Base-by-base conservation (phyloP, 2,329 filamentous ascomycete species). In the Metarhizium album region DNA sequence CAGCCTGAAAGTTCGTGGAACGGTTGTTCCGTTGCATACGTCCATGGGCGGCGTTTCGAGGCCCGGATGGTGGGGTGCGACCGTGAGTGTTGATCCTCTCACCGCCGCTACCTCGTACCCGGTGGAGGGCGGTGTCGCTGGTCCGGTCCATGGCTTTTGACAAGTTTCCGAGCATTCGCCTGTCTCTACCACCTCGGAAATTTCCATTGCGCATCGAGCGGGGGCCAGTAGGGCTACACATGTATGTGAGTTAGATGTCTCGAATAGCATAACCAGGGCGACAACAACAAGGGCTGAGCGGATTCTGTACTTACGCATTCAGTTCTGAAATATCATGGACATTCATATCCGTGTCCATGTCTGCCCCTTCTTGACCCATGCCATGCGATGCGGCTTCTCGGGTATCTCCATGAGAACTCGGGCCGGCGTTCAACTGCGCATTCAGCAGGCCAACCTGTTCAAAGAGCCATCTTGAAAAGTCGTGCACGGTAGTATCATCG, bases 401-500 rank as follows among this genome's bases (percentile, higher is more conserved):
- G 35, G 60, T 60, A 45, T 65, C 61, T 33, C 48, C 63, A 18
- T 53, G 62, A 4, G 61, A 60, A 31, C 62, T 46, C 54, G 68
- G 67, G 16, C 62, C 67, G 23, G 79, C 79, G 57, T 82, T 83
- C 53, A 83, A 61, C 64, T 84, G 80, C 46, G 73, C 71, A 61
- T 84, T 82, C 54, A 93, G 73, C 13, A 71, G 56, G 45, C 85
- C 80, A 54, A 95, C 84, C 65, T 95, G 86, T 50, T 90, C 80
- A 64, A 97, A 97, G n/a, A 98, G 74, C 93, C 93, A 98, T 64
- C 77, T 79, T 54, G 90, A 83, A 64, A 98, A 97, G 50, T 90
- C 84, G 54, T 80, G 80, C 7, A 89, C 88, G 57, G 83, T 84
- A 47, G 86, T 82, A 60, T 96, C 91, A 53, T 95, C 90, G 45